Base-by-base conservation (phyloP, 257 asterid species). In the Cinchona pubescens region DNA sequence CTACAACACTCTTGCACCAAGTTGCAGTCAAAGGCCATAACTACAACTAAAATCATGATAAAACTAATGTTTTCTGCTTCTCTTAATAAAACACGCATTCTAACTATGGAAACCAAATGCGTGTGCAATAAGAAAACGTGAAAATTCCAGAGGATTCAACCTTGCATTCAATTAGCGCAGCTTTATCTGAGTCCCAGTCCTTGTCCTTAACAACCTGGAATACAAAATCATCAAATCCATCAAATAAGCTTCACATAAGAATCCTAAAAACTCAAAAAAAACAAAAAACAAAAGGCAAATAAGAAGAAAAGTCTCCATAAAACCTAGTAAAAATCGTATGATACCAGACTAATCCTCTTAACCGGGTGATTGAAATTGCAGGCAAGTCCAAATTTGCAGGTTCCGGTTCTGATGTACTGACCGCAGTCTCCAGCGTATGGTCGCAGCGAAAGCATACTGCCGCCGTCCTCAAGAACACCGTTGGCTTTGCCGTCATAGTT, bases 101-200 rank as follows among this genome's bases (percentile, higher is more conserved):
- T 6, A 19, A 19, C 45, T 30, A 65, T 67, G 68, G 27, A 56
- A 45, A 48, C 9, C 10, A 10, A 48, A 59, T 2, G 16, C 15
- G 27, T 45, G 55, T 7, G 42, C 34, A 60, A 65, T 46, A 14
- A 71, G 46, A 73, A 45, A 29, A 38, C 27, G 43, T 40, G 61
- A 53, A 53, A 53, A 53, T 16, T 51, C 27, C 1, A 60, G 61
- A 42, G 32, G 38, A 43, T 69, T 75, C 71, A 69, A 92, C 97
- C 97, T 90, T 90, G 95, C 97, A 92, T 79, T 86, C 91, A 69
- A 85, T 76, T 79, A 84, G 89, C 78, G 85, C 86, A 32, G 74
- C 75, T 75, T 83, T 83, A 71, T 85, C 92, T 6, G 84, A 74
- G 71, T 73, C 80, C n/a, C 83, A 86, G 74, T 69, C 90, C 75